Evolutionary conservation across 768 basidiomycete species (phyloP), one percentile per base, ranked within the genome.

Genomic region (Mycena olivaceomarginata): DNA sequence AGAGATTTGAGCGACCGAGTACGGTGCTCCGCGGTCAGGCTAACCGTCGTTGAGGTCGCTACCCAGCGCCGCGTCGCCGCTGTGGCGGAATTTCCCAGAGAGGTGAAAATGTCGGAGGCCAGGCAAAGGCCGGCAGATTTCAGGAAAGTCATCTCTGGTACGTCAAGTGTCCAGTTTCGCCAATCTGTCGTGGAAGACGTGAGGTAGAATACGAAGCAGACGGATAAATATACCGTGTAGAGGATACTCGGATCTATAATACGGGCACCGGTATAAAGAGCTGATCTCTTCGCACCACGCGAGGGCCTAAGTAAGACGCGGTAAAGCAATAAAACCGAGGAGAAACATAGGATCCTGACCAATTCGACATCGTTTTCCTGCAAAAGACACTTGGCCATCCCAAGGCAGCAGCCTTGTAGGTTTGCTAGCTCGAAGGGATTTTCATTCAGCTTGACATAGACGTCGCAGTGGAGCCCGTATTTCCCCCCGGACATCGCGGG

Each of bases 11-110:
- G 48, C 22, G 25, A 72, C 11, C 79, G 75, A 5, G 79, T 80
- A 11, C 53, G 48, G 67, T 82, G 82, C 53, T 22, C 4, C 12
- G n/a, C 0, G 69, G 43, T 13, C 40, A 81, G 76, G 46, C 81
- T 72, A 15, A 67, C 68, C 5, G 80, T 45, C 31, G 67, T 73
- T 6, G 80, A 25, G 7, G 1, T 2, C 8, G 75, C 75, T 5
- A n/a, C 18, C 53, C 62, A 64, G n/a, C 75, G 69, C 1, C 75
- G 75, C 20, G 45, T 76, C 31, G 69, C 40, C 0, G 60, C 75
- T 7, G 75, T 76, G 1, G 25, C 75, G 0, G 69, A 57, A 37
- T 76, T 76, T 8, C 69, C 75, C n/a, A 76, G 13, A 12, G 37
- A 39, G 0, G 37, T 16, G 31, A 76, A 62, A 16, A 70, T 76